A percentile compares a stretch with the other conserved stretches of the same genome.
Evolutionary conservation across 805 yeast genomes (phyloP).

Genomic region (Wickerhamiella kurtzmanii): DNA sequence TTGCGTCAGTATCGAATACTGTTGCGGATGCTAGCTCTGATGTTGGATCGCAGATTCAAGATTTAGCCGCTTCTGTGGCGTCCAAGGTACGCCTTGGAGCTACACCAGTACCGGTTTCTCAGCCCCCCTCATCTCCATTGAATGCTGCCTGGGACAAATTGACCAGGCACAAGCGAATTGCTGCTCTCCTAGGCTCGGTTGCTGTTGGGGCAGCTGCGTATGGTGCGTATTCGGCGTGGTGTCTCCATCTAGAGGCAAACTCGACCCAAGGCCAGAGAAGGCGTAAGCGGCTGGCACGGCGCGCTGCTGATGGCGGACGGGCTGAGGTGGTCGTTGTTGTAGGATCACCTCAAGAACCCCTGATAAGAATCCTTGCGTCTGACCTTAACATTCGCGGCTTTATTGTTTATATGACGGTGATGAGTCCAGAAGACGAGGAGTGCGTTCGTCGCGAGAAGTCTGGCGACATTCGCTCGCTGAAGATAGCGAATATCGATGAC

Average conservation of each 20-base stretch:
- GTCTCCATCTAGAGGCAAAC: neutral
- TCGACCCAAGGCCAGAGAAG: neutral
- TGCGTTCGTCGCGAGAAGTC: conserved; percentile 39
- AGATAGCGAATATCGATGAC: conserved; percentile 36
- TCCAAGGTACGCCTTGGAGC: neutral
- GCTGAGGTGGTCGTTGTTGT: conserved; percentile 60
- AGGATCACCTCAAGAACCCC: conserved; percentile 66
- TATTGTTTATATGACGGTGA: conserved; percentile 62
- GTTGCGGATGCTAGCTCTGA: neutral
- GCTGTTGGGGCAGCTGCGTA: neutral
- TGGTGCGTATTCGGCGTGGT: neutral
- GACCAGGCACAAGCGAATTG: neutral
- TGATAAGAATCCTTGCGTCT: conserved; percentile 52
- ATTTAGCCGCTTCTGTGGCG: conserved; percentile 1
- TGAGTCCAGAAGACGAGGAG: conserved; percentile 43
- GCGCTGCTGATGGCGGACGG: conserved; percentile 57
- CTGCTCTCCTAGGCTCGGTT: neutral
- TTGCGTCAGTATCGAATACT: conserved; percentile 7
- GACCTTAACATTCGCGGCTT: conserved; percentile 72
- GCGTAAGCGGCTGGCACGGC: conserved; percentile 41
- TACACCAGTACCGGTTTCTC: conserved; percentile 11
- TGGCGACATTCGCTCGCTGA: conserved; percentile 55
- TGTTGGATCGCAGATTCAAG: neutral
- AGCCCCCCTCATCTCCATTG: conserved; percentile 19
- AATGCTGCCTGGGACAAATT: neutral